Conservation (phyloP, 2,329 filamentous ascomycete genomes). For the Pseudogymnoascus sp. region DNA sequence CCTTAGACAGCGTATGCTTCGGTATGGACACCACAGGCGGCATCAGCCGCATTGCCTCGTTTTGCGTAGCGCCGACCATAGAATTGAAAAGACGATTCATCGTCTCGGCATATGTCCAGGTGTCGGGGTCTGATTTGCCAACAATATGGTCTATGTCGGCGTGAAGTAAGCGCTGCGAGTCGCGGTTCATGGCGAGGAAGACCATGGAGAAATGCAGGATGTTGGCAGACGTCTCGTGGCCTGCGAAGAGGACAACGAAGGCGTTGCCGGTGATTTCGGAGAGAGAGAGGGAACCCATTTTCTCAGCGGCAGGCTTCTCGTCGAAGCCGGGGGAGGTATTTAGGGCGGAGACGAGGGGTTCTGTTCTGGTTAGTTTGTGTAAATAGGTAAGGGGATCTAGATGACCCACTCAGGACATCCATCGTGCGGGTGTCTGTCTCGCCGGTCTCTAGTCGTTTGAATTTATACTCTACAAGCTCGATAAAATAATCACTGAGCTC, state of each 20-base stretch:
- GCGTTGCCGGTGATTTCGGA: slow-evolving; percentile 29
- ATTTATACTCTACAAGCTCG: slow-evolving; percentile 12
- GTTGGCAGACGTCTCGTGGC: slow-evolving; percentile 32
- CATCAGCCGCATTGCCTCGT: slow-evolving; percentile 50
- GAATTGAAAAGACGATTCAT: slow-evolving; percentile 25
- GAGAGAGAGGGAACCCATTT: slow-evolving; percentile 14
- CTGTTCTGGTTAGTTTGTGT: slow-evolving; percentile 15
- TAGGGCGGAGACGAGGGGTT: slow-evolving; percentile 18
- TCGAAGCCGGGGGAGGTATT: slow-evolving; percentile 9
- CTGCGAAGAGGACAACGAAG: slow-evolving; percentile 31
- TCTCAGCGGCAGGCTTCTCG: slow-evolving; percentile 18
- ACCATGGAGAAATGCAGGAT: slow-evolving; percentile 27
- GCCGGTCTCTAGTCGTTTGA: slow-evolving; percentile 18
- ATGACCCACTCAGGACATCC: slow-evolving; percentile 22
- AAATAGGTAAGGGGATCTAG: not conserved
- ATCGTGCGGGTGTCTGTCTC: slow-evolving; percentile 23
- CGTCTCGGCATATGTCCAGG: slow-evolving; percentile 22
- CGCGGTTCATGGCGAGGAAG: slow-evolving; percentile 24
- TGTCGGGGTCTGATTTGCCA: slow-evolving; percentile 20
- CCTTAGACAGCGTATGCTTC: slow-evolving; percentile 35
- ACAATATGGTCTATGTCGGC: slow-evolving; percentile 25
- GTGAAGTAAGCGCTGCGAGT: slow-evolving; percentile 22
- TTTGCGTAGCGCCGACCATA: slow-evolving; percentile 30
- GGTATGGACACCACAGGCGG: slow-evolving; percentile 50
- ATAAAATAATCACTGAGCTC: slow-evolving; percentile 1